These are phyloP conservation scores for Rhodamnia argentea DNA, from an alignment of 345 rosid genomes.

Conservation along the genomic window DNA sequence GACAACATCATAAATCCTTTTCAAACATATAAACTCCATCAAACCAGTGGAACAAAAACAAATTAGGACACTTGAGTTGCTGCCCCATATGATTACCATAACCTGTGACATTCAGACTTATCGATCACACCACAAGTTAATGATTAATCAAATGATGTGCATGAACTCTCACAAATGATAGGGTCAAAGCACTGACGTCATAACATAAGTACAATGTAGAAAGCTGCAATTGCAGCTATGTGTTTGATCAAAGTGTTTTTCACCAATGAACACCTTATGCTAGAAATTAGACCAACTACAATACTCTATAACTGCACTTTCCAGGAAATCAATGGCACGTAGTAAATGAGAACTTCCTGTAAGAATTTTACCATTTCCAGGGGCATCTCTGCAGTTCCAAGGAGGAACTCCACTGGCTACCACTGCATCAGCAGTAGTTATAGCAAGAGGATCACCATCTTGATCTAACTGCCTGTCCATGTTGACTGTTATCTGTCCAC, in stretches of 20 bases:
- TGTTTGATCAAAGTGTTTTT: neutral
- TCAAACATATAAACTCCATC: neutral
- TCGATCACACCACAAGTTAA: neutral
- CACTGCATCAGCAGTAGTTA: constrained; percentile 76
- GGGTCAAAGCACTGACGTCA: neutral
- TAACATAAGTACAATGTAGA: neutral
- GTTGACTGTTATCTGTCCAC: constrained; percentile 69
- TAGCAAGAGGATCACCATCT: constrained; percentile 93
- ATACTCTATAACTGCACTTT: neutral
- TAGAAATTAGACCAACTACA: neutral
- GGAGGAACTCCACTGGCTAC: constrained; percentile 86
- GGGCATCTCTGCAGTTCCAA: constrained; percentile 95
- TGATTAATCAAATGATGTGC: neutral
- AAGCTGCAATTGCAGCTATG: neutral
- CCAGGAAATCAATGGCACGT: neutral
- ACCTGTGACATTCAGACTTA: neutral
- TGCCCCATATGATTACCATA: neutral
- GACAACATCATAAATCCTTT: neutral
- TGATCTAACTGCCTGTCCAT: constrained; percentile 91
- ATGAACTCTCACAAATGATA: neutral
- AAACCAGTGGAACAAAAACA: neutral
- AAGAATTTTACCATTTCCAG: constrained; percentile 51
- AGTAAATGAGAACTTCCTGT: neutral
- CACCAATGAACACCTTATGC: neutral
- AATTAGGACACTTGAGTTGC: neutral